These are phyloP conservation scores for Gynochthodes officinalis DNA, from an alignment of 257 asterid species.

Conservation along the genomic window DNA sequence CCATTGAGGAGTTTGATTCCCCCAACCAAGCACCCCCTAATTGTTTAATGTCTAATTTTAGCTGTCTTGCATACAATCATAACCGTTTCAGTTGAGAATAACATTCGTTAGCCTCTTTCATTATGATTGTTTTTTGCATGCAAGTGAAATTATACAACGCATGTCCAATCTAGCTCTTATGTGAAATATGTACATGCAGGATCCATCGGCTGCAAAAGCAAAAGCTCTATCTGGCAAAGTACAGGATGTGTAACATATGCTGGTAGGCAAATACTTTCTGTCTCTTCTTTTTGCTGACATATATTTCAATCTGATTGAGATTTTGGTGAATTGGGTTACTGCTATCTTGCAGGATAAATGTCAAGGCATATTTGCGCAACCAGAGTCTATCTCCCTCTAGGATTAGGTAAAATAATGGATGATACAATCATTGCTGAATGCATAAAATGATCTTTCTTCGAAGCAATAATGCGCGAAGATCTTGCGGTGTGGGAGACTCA, in stretches of 20 bases:
- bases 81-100: not conserved
- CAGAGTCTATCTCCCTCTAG: conserved; percentile 1
- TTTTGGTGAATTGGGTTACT: not conserved
- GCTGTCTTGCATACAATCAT: not conserved
- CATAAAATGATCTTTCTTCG: not conserved
- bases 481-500: not conserved
- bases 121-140: too few relatives aligned
- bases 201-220: conserved; percentile 12
- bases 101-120: not conserved
- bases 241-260: conserved; percentile 20
- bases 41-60: too few relatives aligned
- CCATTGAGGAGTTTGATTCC: too few relatives aligned
- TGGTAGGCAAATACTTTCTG: conserved; percentile 1
- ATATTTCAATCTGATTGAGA: not conserved
- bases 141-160: not conserved
- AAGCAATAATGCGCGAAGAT: not conserved
- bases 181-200: conserved; percentile 14
- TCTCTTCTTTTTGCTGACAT: not conserved
- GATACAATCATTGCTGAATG: conserved; percentile 6
- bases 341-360: conserved; percentile 5
- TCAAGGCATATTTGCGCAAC: not conserved
- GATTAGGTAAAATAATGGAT: not conserved
- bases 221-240: conserved; percentile 18
- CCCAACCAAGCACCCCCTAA: too few relatives aligned
- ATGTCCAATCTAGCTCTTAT: not conserved